Conservation (phyloP, 2,329 filamentous ascomycete genomes). For the Metarhizium humberi region DNA sequence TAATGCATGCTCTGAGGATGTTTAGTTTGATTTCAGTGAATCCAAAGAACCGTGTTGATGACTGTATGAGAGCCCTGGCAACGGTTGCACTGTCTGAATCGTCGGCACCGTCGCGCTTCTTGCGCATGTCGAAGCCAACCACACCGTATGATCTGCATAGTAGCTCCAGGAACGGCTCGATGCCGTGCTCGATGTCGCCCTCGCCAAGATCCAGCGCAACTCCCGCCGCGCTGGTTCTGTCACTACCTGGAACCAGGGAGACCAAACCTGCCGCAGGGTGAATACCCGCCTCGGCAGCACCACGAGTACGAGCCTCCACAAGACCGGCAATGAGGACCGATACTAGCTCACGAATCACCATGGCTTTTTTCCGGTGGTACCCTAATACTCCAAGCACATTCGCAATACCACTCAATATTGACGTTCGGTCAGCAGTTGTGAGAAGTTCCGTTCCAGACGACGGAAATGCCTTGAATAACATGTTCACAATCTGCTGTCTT, state of each 20-base stretch:
- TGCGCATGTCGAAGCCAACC: conserved; percentile 36
- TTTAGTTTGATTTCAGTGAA: conserved; percentile 75
- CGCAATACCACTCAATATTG: conserved; percentile 76
- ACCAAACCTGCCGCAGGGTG: conserved; percentile 86
- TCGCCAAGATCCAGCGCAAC: conserved; percentile 50
- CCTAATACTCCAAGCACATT: conserved; percentile 75
- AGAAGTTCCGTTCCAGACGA: conserved; percentile 56
- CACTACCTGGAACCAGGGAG: conserved; percentile 50
- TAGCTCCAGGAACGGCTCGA: conserved; percentile 53
- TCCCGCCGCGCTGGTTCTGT: conserved; percentile 39
- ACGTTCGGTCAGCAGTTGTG: conserved; percentile 65
- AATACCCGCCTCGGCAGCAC: conserved; percentile 91
- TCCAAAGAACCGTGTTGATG: conserved; percentile 58
- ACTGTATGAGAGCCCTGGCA: conserved; percentile 50
- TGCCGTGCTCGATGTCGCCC: conserved; percentile 54
- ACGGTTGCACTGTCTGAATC: conserved; percentile 45
- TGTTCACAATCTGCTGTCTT: conserved; percentile 54
- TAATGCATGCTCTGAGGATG: conserved; percentile 80
- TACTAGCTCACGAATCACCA: conserved; percentile 79
- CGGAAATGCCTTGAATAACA: conserved; percentile 63
- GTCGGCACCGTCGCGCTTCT: conserved; percentile 16
- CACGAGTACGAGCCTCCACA: conserved; percentile 82
- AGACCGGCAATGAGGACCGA: conserved; percentile 74
- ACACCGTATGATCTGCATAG: conserved; percentile 56
- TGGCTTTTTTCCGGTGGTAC: conserved; percentile 79